Percentiles rank a stretch among this genome's conserved stretches.
These are phyloP conservation scores for Tylopilus intermedius DNA, from an alignment of 768 basidiomycete species.

Conservation along the genomic window DNA sequence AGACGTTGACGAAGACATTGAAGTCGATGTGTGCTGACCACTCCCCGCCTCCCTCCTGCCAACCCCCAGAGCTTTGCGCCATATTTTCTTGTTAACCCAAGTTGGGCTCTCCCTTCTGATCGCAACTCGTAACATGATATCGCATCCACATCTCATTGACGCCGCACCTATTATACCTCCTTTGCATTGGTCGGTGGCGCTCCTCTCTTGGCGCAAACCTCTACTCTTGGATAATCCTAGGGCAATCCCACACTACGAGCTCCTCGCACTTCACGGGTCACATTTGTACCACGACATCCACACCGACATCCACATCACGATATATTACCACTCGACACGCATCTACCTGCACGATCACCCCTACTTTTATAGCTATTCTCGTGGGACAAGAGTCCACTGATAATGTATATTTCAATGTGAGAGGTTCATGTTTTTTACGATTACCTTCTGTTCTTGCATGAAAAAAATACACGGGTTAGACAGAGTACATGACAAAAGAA, in stretches of 20 bases:
- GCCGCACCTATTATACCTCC: constrained; percentile 16
- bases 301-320: constrained; percentile 8
- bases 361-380: constrained; percentile 21
- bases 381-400: constrained; percentile 5
- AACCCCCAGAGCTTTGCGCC: not conserved
- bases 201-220: constrained; percentile 3
- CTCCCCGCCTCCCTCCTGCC: not conserved
- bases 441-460: not conserved
- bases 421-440: not conserved
- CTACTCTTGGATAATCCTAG: constrained; percentile 20
- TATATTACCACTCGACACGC: not conserved
- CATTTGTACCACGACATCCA: constrained; percentile 3
- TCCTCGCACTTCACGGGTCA: not conserved
- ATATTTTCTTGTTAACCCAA: constrained; percentile 4
- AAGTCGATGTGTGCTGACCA: constrained; percentile 26
- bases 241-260: constrained; percentile 1
- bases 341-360: constrained; percentile 15
- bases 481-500: not conserved
- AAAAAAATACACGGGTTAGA: not conserved
- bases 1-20: constrained; percentile 26
- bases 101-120: constrained; percentile 1
- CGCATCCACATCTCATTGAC: constrained; percentile 16
- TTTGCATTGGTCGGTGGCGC: constrained; percentile 10
- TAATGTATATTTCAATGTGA: constrained; percentile 15
- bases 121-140: constrained; percentile 9